Evolutionary conservation across 169 alveolate species (phyloP).

Genomic region (Pseudocohnilembus persalinus): DNA sequence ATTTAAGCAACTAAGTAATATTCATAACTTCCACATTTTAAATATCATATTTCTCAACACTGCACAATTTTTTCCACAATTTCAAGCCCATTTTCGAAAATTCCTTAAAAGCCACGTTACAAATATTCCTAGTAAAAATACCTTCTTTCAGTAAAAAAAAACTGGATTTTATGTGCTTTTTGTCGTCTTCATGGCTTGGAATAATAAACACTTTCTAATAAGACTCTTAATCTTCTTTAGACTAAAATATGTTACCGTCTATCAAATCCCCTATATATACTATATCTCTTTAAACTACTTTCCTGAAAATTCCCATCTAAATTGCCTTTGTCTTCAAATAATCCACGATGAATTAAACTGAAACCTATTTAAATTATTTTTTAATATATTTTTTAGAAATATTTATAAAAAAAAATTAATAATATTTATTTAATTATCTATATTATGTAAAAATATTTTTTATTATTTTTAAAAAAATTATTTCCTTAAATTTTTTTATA

Average conservation of each 20-base stretch:
- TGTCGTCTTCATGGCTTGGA: slow-evolving; percentile 19
- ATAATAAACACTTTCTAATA: slow-evolving; percentile 3
- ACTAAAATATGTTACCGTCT: background rate
- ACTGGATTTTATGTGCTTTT: slow-evolving; percentile 7
- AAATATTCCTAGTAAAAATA: background rate
- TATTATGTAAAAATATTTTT: too few species aligned
- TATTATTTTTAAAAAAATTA: too few species aligned
- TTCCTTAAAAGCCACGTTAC: slow-evolving; percentile 4
- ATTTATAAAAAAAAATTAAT: too few species aligned
- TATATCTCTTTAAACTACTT: slow-evolving; percentile 4
- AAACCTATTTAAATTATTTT: slow-evolving; percentile 5
- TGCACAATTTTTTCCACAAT: slow-evolving; percentile 13
- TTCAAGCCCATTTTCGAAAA: slow-evolving; percentile 1
- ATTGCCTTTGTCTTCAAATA: slow-evolving; percentile 32
- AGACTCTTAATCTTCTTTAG: slow-evolving; percentile 11
- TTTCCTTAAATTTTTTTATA: too few species aligned
- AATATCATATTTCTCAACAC: background rate
- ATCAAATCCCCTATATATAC: slow-evolving; percentile 21
- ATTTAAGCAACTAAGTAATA: too few species aligned
- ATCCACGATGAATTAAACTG: slow-evolving; percentile 39
- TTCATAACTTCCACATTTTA: background rate
- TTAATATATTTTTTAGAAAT: too few species aligned
- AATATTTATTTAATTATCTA: too few species aligned
- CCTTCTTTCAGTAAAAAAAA: slow-evolving; percentile 7
- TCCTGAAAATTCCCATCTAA: slow-evolving; percentile 21